Conservation (phyloP, 2,329 filamentous ascomycete species). For the Hypoxylon sp. region DNA sequence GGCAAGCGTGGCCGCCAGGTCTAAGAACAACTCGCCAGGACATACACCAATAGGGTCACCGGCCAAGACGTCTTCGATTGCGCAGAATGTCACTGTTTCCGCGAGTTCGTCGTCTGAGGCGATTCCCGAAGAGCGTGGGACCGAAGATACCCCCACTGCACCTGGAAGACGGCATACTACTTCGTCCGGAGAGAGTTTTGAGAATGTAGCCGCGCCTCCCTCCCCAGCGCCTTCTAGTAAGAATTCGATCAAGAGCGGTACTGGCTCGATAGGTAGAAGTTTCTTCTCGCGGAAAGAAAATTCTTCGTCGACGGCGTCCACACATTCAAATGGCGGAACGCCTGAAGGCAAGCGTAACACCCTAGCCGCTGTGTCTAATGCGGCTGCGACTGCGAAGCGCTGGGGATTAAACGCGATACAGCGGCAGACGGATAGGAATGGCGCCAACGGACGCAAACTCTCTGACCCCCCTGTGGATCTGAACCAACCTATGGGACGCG, state of each 20-base stretch:
- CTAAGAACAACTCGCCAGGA: conserved; percentile 59
- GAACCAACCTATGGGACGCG: conserved; percentile 56
- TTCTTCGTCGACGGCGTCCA: conserved; percentile 38
- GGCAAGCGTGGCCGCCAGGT: conserved; percentile 62
- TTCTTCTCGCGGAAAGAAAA: conserved; percentile 53
- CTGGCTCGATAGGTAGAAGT: conserved; percentile 48
- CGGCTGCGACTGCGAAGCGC: conserved; percentile 54
- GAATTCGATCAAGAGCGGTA: conserved; percentile 51
- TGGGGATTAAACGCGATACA: conserved; percentile 56
- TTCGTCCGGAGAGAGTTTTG: conserved; percentile 51
- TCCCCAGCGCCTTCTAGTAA: conserved; percentile 49
- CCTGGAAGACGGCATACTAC: conserved; percentile 50
- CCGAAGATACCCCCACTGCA: conserved; percentile 46
- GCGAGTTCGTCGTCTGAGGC: conserved; percentile 49
- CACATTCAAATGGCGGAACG: conserved; percentile 37
- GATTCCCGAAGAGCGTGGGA: conserved; percentile 37
- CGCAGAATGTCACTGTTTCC: conserved; percentile 36
- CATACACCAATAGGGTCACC: conserved; percentile 50
- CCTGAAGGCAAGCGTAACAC: conserved; percentile 51
- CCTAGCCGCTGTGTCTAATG: conserved; percentile 53
- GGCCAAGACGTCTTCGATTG: conserved; percentile 44
- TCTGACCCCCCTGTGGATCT: conserved; percentile 53
- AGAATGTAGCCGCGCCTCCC: conserved; percentile 39
- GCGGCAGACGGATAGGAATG: conserved; percentile 50
- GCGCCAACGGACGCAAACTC: conserved; percentile 50